Evolutionary conservation across 495 filamentous ascomycete species (phyloP).

Genomic region (Stereocaulon alpinum): DNA sequence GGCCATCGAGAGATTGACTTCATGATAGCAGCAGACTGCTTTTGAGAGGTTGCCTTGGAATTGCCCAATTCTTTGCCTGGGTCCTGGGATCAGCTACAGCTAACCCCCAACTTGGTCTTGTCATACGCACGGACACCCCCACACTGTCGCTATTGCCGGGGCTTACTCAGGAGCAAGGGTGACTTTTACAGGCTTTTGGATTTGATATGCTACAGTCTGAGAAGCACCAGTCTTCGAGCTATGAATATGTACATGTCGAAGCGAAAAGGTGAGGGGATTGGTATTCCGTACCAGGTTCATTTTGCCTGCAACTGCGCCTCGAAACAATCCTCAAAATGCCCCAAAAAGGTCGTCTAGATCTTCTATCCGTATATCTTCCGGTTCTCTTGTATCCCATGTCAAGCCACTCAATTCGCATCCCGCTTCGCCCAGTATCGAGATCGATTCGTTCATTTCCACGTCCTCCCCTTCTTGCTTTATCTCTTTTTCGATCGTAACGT

Average conservation of each 20-base stretch:
- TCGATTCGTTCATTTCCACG: slow-evolving; percentile 34
- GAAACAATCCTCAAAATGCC: slow-evolving; percentile 40
- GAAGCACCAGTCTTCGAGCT: slow-evolving; percentile 4
- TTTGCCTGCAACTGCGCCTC: background rate
- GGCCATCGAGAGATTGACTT: background rate
- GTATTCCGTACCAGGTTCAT: background rate
- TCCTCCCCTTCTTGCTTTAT: slow-evolving; percentile 25
- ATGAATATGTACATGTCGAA: slow-evolving; percentile 11
- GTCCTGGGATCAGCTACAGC: background rate
- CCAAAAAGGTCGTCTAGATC: slow-evolving; percentile 86
- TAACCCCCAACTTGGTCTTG: background rate
- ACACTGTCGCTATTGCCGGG: background rate
- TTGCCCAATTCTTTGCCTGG: no score
- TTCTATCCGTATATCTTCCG: slow-evolving; percentile 81
- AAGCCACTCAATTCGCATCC: slow-evolving; percentile 35
- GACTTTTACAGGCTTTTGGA: background rate
- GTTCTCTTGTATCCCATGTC: slow-evolving; percentile 38
- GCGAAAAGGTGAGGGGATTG: slow-evolving; percentile 4
- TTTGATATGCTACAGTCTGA: slow-evolving; percentile 8
- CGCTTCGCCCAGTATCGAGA: slow-evolving; percentile 36
- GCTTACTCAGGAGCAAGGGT: background rate
- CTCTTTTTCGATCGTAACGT: slow-evolving; percentile 7
- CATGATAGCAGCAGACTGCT: background rate
- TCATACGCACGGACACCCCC: background rate
- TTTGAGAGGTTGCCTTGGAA: background rate